Evolutionary conservation across 139 green algal genomes (phyloP), one percentile per base, ranked within the genome.

Genomic region (Desmodesmus armatus): DNA sequence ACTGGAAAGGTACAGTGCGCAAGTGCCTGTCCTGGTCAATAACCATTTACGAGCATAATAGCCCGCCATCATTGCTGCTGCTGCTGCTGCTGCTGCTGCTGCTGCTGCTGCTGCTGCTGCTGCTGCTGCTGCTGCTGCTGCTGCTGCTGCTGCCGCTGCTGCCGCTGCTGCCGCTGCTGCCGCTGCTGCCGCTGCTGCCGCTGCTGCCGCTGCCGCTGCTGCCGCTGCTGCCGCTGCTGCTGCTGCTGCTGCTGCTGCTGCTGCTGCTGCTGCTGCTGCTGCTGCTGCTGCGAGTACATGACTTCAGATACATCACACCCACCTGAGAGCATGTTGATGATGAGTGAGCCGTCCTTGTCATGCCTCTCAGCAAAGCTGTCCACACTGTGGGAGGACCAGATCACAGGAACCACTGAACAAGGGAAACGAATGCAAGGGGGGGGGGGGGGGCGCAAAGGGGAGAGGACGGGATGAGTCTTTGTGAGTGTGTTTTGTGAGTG

Each of bases 291-390:
- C 25, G 63, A 17, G 4, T 39, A 31, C 7, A 47, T 27, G 21
- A 5, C 21, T n/a, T n/a, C n/a, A n/a, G n/a, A n/a, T n/a, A n/a
- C n/a, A n/a, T n/a, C n/a, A n/a, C n/a, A n/a, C 39, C 13, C 27
- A 80, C 73, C 73, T 80, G 73, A 69, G 25, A 80, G 29, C 31
- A 80, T 63, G 49, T 69, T 67, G 73, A 80, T 31, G 3, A 55
- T 65, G 31, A 80, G 31, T 15, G 73, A 41, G 2, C 73, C 73
- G 31, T 69, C 31, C 55, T 13, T 49, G 4, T 31, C 31, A 11
- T 80, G 73, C 33, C 23, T 47, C 29, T n/a, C n/a, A n/a, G 47
- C 47, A 7, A 69, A 67, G 3, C 33, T 33, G 11, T 31, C 23
- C 29, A 31, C 66, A 25, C 47, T 51, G 33, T 63, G 66, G 5